These are phyloP conservation scores for Cladosporium sp. DNA, from an alignment of 2,329 filamentous ascomycete genomes.

Conservation along the genomic window DNA sequence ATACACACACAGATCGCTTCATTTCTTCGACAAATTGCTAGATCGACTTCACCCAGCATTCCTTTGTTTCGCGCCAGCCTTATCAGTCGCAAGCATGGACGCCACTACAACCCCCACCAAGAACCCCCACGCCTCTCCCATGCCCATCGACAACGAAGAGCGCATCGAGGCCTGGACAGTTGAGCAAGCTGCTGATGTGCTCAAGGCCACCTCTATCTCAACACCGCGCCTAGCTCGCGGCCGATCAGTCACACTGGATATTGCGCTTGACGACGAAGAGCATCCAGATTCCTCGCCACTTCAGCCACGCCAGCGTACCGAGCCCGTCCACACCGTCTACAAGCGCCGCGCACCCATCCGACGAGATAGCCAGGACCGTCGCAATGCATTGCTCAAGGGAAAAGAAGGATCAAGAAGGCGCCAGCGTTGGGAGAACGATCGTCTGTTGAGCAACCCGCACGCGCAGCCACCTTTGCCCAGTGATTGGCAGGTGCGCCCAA, in stretches of 20 bases:
- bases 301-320: slow-evolving; percentile 21
- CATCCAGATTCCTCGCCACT: slow-evolving; percentile 23
- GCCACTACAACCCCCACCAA: slow-evolving; percentile 1
- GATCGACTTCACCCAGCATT: neutral
- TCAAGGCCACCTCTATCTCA: slow-evolving; percentile 39
- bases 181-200: slow-evolving; percentile 41
- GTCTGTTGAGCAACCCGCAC: slow-evolving; percentile 79
- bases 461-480: slow-evolving; percentile 73
- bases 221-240: slow-evolving; percentile 39
- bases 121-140: slow-evolving; percentile 3
- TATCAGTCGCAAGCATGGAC: slow-evolving; percentile 2
- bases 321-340: slow-evolving; percentile 34
- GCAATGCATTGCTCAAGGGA: slow-evolving; percentile 77
- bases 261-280: slow-evolving; percentile 61
- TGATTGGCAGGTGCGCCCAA: slow-evolving; percentile 81
- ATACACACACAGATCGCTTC: too few relatives aligned
- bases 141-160: slow-evolving; percentile 24
- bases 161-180: slow-evolving; percentile 45
- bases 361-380: slow-evolving; percentile 59
- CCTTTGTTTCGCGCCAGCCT: neutral
- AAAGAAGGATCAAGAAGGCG: slow-evolving; percentile 85
- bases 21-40: too few relatives aligned
- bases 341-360: slow-evolving; percentile 53
- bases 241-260: slow-evolving; percentile 62
- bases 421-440: slow-evolving; percentile 94